These are phyloP conservation scores for Spergularia bocconei DNA, from an alignment of 148 eudicot genomes.

Conservation along the genomic window DNA sequence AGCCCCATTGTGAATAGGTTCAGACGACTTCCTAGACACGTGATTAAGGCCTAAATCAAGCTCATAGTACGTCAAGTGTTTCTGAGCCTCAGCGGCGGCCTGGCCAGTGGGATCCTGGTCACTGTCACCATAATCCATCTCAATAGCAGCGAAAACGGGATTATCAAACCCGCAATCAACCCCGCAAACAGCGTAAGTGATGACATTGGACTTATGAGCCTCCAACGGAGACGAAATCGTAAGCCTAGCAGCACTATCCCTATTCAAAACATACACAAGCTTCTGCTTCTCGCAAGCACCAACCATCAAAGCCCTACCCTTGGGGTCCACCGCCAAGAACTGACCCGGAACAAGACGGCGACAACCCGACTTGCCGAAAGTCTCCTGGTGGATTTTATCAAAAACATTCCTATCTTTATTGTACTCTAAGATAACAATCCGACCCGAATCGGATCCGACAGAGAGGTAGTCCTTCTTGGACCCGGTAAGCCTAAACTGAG, in stretches of 20 bases:
- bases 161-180: constrained; percentile 98
- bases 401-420: constrained; percentile 71
- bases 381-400: constrained; percentile 82
- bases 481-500: constrained; percentile 82
- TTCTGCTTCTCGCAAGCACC: constrained; percentile 92
- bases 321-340: constrained; percentile 79
- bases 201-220: constrained; percentile 81
- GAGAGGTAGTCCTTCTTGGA: constrained; percentile 60
- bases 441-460: constrained; percentile 87
- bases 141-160: constrained; percentile 85
- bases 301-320: constrained; percentile 91
- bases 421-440: constrained; percentile 74
- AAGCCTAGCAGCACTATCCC: constrained; percentile 56
- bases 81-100: constrained; percentile 80
- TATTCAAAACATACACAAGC: no score
- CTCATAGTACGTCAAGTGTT: constrained; percentile 83
- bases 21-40: constrained; percentile 95
- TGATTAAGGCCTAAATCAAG: constrained; percentile 91
- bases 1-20: constrained; percentile 89
- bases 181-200: constrained; percentile 58
- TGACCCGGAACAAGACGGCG: constrained; percentile 90
- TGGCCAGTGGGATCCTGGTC: constrained; percentile 56
- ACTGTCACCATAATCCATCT: constrained; percentile 72
- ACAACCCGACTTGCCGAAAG: constrained; percentile 65
- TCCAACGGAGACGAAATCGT: constrained; percentile 87